Percentiles rank a stretch among this genome's conserved stretches.
These are phyloP conservation scores for Aspergillus nidulans DNA, from an alignment of 495 filamentous ascomycete species.

Conservation along the genomic window DNA sequence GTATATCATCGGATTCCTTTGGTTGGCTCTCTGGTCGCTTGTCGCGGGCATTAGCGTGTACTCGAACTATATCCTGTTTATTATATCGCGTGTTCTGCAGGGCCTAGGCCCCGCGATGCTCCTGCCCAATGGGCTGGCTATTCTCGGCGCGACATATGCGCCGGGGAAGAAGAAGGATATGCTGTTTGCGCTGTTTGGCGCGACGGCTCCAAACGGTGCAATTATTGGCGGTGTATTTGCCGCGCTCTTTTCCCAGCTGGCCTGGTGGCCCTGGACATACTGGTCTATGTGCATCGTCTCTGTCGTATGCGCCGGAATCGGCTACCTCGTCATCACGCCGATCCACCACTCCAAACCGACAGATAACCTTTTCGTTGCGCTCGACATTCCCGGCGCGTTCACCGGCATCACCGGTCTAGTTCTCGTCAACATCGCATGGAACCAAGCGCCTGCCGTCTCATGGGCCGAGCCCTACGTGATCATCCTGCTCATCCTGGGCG, in stretches of 20 bases:
- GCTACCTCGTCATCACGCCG: conserved; percentile 46
- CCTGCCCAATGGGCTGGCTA: conserved; percentile 58
- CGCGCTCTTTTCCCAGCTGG: conserved; percentile 45
- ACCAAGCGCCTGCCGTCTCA: conserved; percentile 42
- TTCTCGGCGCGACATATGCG: conserved; percentile 54
- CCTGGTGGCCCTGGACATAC: conserved; percentile 67
- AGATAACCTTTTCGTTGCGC: conserved; percentile 13
- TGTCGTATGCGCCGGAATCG: conserved; percentile 33
- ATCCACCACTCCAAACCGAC: conserved; percentile 23
- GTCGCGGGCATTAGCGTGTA: conserved; percentile 49
- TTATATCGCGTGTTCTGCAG: conserved; percentile 54
- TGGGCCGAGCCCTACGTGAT: conserved; percentile 46
- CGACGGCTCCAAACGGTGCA: conserved; percentile 53
- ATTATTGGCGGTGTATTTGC: conserved; percentile 48
- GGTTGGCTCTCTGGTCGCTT: conserved; percentile 57
- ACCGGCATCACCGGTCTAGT: conserved; percentile 55
- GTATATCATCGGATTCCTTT: conserved; percentile 52
- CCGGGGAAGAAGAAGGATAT: conserved; percentile 57
- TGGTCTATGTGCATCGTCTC: conserved; percentile 51
- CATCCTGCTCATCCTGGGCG: conserved; percentile 41
- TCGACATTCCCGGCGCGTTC: conserved; percentile 47
- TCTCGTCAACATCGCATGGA: conserved; percentile 50
- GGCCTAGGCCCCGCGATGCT: conserved; percentile 59
- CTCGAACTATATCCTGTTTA: conserved; percentile 50
- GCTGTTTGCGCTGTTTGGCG: conserved; percentile 61